A percentile compares a stretch with the other conserved stretches of the same genome.
phyloP scores from a whole-genome alignment of 257 asterid species.

The Ehretia macrophylla region DNA sequence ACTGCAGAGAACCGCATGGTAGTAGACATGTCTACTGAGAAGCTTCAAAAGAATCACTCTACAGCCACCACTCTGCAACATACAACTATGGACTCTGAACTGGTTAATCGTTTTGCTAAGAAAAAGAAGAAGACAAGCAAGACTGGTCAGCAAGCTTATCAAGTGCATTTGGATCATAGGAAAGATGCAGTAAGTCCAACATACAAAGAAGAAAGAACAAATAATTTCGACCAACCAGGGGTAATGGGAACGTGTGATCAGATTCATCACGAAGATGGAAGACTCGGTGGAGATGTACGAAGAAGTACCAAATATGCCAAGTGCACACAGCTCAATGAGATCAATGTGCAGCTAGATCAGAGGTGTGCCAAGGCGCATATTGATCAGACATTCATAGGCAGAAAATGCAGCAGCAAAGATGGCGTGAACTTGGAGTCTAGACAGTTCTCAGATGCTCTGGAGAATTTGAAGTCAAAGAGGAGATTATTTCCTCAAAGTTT shows the following conservation, averaged over 20 bases:
- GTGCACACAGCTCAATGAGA: slow-evolving; percentile 24
- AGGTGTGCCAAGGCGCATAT: slow-evolving; percentile 50
- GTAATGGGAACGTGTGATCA: slow-evolving; percentile 39
- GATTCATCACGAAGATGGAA: slow-evolving; percentile 24
- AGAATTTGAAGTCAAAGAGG: slow-evolving; percentile 40
- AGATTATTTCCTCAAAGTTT: slow-evolving; percentile 27
- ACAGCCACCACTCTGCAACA: slow-evolving; percentile 18
- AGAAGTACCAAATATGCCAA: slow-evolving; percentile 5
- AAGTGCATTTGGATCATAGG: slow-evolving; percentile 9
- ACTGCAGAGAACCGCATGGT: slow-evolving; percentile 18
- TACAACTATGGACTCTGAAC: slow-evolving; percentile 22
- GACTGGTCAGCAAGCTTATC: slow-evolving; percentile 14
- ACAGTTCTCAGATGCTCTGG: slow-evolving; percentile 52
- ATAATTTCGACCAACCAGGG: slow-evolving; percentile 32
- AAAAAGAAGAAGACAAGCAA: slow-evolving; percentile 25
- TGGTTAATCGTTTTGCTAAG: slow-evolving; percentile 22
- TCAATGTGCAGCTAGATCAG: slow-evolving; percentile 35
- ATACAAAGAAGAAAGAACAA: slow-evolving; percentile 28
- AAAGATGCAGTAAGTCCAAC: slow-evolving; percentile 21
- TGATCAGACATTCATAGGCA: slow-evolving; percentile 45
- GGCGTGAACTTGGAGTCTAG: slow-evolving; percentile 22
- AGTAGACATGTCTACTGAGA: slow-evolving; percentile 27
- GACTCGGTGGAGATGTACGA: slow-evolving; percentile 15
- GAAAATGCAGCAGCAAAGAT: slow-evolving; percentile 20
- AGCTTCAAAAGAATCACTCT: slow-evolving; percentile 18